Conservation (phyloP, 148 eudicot genomes). For the Chenopodium berlandieri region DNA sequence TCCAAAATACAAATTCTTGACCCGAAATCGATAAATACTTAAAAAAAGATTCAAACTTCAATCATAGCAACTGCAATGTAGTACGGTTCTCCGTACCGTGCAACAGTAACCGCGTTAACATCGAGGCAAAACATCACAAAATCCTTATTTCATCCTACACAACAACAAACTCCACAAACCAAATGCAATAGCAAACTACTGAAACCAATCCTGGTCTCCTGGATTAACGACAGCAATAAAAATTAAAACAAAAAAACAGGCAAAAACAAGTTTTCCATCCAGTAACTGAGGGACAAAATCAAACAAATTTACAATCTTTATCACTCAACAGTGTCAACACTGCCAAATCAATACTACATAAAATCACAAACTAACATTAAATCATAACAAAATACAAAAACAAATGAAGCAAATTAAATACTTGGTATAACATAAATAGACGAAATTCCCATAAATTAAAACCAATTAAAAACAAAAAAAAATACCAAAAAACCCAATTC, state of each 20-base stretch:
- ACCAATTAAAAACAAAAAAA: not conserved
- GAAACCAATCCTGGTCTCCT: not conserved
- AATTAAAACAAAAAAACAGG: too few relatives aligned
- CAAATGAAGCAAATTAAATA: not conserved
- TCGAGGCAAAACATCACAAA: not conserved
- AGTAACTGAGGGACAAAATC: not conserved
- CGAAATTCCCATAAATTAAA: not conserved
- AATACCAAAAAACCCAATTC: not conserved
- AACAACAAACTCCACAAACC: not conserved
- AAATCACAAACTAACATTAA: not conserved
- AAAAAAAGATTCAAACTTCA: conserved; percentile 7
- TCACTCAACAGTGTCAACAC: not conserved
- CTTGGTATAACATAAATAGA: too few relatives aligned
- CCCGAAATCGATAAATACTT: not conserved
- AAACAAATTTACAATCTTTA: conserved; percentile 14
- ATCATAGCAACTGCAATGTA: not conserved
- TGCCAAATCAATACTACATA: not conserved
- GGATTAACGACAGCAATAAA: too few relatives aligned
- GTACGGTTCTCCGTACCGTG: not conserved
- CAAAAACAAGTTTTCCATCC: not conserved
- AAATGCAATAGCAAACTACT: not conserved
- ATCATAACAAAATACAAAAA: not conserved
- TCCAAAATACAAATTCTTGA: not conserved
- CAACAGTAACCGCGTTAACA: not conserved
- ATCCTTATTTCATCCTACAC: not conserved